These are phyloP conservation scores for Narthecium ossifragum DNA, from an alignment of 106 monocot species.

Conservation along the genomic window DNA sequence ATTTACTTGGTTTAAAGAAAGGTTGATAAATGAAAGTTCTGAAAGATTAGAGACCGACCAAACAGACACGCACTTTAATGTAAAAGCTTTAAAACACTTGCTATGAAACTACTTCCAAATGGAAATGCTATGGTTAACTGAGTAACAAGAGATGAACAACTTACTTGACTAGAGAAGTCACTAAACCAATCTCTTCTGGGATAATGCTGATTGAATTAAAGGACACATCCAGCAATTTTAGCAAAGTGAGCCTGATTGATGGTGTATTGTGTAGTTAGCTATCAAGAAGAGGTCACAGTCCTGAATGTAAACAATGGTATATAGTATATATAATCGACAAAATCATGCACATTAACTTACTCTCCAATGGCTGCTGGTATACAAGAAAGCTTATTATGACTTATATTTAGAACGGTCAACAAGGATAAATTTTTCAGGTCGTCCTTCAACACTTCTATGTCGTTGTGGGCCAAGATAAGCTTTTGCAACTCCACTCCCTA, in stretches of 20 bases:
- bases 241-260: constrained; percentile 66
- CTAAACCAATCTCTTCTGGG: constrained; percentile 80
- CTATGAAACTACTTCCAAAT: not conserved
- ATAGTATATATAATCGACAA: not conserved
- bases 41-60: too few relatives aligned
- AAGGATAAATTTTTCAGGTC: constrained; percentile 64
- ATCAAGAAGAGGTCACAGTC: not conserved
- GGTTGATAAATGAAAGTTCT: too few relatives aligned
- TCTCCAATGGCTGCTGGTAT: constrained; percentile 84
- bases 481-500: constrained; percentile 90
- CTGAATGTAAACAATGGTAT: not conserved
- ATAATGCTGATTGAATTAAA: constrained; percentile 58
- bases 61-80: not conserved
- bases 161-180: constrained; percentile 79
- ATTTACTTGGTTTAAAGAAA: not conserved
- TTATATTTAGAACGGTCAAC: constrained; percentile 75
- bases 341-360: constrained; percentile 39
- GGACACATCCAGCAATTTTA: constrained; percentile 88
- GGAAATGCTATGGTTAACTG: not conserved
- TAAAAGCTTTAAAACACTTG: not conserved
- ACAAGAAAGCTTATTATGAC: constrained; percentile 76
- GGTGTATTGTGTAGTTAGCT: constrained; percentile 5
- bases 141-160: constrained; percentile 1
- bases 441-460: constrained; percentile 68
- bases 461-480: constrained; percentile 92